A percentile compares a stretch with the other conserved stretches of the same genome.
These are phyloP conservation scores for Phaeosphaeria sp. DNA, from an alignment of 2,329 filamentous ascomycete species.

Conservation along the genomic window DNA sequence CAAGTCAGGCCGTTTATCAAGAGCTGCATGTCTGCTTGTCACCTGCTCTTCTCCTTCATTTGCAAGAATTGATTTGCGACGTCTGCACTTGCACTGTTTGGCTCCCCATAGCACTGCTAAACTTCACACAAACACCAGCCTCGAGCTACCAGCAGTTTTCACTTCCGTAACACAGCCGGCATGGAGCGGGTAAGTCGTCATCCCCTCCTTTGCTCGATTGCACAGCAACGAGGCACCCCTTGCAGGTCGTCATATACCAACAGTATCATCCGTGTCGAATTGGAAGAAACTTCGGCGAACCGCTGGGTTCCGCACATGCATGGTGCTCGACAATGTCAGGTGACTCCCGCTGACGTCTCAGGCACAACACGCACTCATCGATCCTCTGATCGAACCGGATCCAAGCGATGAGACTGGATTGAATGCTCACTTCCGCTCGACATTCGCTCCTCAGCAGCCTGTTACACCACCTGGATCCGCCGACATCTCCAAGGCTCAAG, in stretches of 20 bases:
- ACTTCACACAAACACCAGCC: constrained; percentile 4
- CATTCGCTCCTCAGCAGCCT: constrained; percentile 48
- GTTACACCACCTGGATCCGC: constrained; percentile 41
- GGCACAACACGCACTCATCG: constrained; percentile 71
- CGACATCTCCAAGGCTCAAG: constrained; percentile 29
- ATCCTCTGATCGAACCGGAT: constrained; percentile 71
- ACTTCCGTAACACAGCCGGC: constrained; percentile 6
- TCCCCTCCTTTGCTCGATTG: neutral
- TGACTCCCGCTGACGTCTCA: constrained; percentile 40
- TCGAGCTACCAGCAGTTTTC: constrained; percentile 1
- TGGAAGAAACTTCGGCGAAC: neutral
- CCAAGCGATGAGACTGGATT: constrained; percentile 72
- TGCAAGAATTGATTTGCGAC: neutral
- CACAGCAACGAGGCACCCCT: neutral
- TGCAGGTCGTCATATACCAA: neutral
- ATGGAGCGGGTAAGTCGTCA: constrained; percentile 17
- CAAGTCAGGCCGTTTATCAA: constrained; percentile 35
- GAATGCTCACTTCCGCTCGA: constrained; percentile 62
- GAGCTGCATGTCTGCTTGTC: constrained; percentile 16
- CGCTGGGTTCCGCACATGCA: neutral
- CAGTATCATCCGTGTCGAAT: neutral
- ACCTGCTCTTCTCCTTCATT: constrained; percentile 14
- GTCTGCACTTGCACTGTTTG: neutral
- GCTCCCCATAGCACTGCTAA: neutral
- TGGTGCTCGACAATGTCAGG: neutral